Conservation (phyloP, 768 basidiomycete genomes). For the Cubamyces sp. region DNA sequence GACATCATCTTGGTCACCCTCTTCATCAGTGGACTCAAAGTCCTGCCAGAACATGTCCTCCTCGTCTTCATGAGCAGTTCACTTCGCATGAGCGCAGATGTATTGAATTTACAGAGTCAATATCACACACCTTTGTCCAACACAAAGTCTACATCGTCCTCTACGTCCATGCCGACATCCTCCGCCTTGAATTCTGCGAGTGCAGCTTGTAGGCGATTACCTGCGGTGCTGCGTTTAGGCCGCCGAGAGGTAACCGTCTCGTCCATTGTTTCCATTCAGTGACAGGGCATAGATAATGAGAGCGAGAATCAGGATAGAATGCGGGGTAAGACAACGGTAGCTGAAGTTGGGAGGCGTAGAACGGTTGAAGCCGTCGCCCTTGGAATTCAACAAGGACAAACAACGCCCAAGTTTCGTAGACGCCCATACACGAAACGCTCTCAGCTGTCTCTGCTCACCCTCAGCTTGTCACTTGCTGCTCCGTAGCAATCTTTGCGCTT, state of each 20-base stretch:
- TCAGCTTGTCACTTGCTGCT: not conserved
- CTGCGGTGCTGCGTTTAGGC: slow-evolving; percentile 73
- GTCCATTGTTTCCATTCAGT: slow-evolving; percentile 25
- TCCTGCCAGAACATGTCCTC: slow-evolving; percentile 83
- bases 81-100: not conserved
- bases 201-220: slow-evolving; percentile 83
- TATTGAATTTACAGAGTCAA: no score
- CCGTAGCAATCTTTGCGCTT: not conserved
- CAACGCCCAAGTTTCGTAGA: slow-evolving; percentile 9
- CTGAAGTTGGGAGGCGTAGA: not conserved
- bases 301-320: no score
- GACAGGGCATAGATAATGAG: not conserved
- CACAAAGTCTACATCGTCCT: slow-evolving; percentile 76
- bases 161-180: slow-evolving; percentile 58
- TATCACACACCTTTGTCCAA: slow-evolving; percentile 57
- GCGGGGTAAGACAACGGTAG: no score
- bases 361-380: slow-evolving; percentile 8
- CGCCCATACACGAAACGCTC: slow-evolving; percentile 3
- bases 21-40: slow-evolving; percentile 85
- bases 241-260: slow-evolving; percentile 62
- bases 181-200: slow-evolving; percentile 66
- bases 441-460: slow-evolving; percentile 2
- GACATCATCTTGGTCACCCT: slow-evolving; percentile 50
- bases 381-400: slow-evolving; percentile 22
- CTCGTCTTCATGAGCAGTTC: slow-evolving; percentile 57